Percentiles rank a stretch among this genome's conserved stretches.
Conservation (phyloP, 306 rosid genomes). For the Citrullus colocynthis region DNA sequence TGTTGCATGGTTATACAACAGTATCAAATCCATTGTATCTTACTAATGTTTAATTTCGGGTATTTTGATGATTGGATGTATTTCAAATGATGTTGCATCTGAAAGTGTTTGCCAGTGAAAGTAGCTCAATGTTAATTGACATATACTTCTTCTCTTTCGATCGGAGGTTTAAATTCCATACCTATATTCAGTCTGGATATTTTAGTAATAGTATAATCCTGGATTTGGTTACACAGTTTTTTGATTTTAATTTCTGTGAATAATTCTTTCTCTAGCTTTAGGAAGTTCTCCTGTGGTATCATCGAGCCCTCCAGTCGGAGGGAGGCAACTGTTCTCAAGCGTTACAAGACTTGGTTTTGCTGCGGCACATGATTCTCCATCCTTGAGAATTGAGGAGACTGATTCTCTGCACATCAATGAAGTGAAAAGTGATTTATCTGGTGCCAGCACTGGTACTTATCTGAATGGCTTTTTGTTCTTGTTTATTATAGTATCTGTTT, state of each 20-base stretch:
- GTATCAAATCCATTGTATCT: neutral
- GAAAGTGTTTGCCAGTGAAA: neutral
- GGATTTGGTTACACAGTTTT: neutral
- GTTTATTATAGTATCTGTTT: no score
- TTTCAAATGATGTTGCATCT: neutral
- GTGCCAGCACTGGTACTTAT: constrained; percentile 27
- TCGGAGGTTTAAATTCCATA: no score
- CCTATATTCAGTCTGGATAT: neutral
- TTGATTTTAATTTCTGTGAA: neutral
- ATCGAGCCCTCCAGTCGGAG: constrained; percentile 73
- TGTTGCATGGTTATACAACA: neutral
- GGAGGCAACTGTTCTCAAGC: constrained; percentile 61
- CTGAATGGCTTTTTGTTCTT: neutral
- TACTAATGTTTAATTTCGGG: neutral
- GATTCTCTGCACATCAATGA: constrained; percentile 17
- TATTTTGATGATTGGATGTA: neutral
- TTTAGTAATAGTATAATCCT: neutral
- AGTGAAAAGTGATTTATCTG: constrained; percentile 23
- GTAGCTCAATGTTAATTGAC: no score
- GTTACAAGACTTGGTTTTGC: constrained; percentile 91
- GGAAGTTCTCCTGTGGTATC: constrained; percentile 48
- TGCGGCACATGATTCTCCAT: constrained; percentile 86
- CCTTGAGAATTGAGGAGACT: constrained; percentile 54
- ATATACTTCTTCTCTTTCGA: no score
- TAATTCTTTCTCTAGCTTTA: constrained; percentile 38